Conservation (phyloP, 441 rosid genomes). For the Sinapis alba region DNA sequence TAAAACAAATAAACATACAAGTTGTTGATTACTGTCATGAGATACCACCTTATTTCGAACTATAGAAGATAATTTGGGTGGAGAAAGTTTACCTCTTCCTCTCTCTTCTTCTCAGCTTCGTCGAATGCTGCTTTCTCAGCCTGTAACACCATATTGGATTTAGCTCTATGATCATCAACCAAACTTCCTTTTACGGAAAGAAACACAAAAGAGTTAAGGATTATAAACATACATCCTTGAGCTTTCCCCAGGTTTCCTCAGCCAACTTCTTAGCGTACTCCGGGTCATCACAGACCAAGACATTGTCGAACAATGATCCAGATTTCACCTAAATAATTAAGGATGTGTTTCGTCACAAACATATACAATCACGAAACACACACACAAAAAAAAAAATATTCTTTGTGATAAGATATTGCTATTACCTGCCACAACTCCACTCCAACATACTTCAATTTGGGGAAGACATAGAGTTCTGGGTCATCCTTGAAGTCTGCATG, state of each 20-base stretch:
- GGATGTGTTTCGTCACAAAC: neutral
- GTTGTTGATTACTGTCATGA: neutral
- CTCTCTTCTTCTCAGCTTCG: constrained; percentile 80
- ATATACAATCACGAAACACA: neutral
- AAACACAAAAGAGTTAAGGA: neutral
- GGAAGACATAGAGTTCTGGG: constrained; percentile 80
- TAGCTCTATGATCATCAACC: constrained; percentile 6
- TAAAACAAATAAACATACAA: neutral
- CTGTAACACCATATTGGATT: constrained; percentile 43
- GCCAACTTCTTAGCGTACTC: constrained; percentile 82
- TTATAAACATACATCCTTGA: constrained; percentile 78
- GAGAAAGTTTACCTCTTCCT: constrained; percentile 63
- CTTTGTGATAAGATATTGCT: neutral
- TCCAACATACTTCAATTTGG: constrained; percentile 87
- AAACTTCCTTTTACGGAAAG: neutral
- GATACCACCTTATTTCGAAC: neutral
- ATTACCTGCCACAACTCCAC: constrained; percentile 96
- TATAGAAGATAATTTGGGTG: neutral
- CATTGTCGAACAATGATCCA: constrained; percentile 88
- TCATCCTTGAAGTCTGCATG: constrained; percentile 89
- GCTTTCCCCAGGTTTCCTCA: constrained; percentile 95
- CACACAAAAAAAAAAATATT: neutral
- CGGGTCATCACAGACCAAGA: constrained; percentile 70
- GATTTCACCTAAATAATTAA: constrained; percentile 69
- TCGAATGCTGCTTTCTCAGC: constrained; percentile 94